These are phyloP conservation scores for Chalciporus pseudorubinellus DNA, from an alignment of 768 basidiomycete species.

Conservation along the genomic window DNA sequence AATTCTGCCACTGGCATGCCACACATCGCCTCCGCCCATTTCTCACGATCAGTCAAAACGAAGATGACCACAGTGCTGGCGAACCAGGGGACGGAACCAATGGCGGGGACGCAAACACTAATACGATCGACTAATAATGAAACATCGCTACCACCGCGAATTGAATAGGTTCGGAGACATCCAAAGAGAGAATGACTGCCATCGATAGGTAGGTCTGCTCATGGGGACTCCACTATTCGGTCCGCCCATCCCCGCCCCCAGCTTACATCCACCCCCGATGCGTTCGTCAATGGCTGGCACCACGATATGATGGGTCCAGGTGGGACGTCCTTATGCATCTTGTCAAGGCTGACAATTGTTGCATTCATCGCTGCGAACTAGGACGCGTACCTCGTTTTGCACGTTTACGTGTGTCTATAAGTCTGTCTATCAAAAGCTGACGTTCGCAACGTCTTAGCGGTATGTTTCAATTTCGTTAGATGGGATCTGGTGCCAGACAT, in stretches of 20 bases:
- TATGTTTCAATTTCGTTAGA: too few relatives aligned
- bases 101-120: neutral
- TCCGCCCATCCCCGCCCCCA: neutral
- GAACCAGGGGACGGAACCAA: neutral
- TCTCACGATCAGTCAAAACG: neutral
- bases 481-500: too few relatives aligned
- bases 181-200: neutral
- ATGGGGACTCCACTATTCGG: neutral
- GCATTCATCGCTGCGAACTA: neutral
- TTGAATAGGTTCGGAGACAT: neutral
- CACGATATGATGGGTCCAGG: too few relatives aligned
- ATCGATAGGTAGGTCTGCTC: neutral
- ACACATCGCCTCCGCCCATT: neutral
- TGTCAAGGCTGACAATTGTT: neutral
- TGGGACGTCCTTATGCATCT: neutral
- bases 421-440: too few relatives aligned
- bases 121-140: neutral
- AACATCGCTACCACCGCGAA: neutral
- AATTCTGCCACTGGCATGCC: neutral
- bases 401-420: neutral
- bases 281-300: neutral
- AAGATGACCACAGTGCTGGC: too few relatives aligned
- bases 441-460: too few relatives aligned
- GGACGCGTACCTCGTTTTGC: neutral
- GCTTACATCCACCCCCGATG: too few relatives aligned